phyloP scores from a whole-genome alignment of 352 stramenopile species.

The Globisporangium barbulae region DNA sequence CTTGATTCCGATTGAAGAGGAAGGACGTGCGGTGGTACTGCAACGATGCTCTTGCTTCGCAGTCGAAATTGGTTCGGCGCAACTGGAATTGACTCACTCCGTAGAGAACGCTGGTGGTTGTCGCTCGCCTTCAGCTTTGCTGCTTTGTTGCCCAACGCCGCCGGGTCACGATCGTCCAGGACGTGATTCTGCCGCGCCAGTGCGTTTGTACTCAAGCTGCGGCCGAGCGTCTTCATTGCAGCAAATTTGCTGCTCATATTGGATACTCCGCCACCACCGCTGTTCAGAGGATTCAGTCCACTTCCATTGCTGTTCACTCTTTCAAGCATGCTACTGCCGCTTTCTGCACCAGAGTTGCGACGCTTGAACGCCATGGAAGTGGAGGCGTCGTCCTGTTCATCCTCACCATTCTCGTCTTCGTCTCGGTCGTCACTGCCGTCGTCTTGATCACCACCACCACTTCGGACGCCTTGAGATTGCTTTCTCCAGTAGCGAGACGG shows the following conservation, averaged over 20 bases:
- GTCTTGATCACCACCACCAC: background rate
- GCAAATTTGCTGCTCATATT: constrained; percentile 2
- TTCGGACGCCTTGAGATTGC: background rate
- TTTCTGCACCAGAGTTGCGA: background rate
- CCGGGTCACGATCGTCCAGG: background rate
- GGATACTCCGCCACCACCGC: background rate
- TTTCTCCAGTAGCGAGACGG: background rate
- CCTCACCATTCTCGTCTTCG: constrained; percentile 1
- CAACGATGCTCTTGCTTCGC: constrained; percentile 10
- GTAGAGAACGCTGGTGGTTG: background rate
- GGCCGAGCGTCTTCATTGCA: constrained; percentile 9
- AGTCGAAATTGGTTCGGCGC: background rate
- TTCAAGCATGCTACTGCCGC: background rate
- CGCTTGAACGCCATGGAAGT: constrained; percentile 3
- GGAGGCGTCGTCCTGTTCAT: background rate
- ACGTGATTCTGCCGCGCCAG: background rate
- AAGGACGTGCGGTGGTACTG: background rate
- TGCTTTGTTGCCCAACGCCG: background rate
- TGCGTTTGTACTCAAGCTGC: constrained; percentile 11
- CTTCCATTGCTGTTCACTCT: background rate
- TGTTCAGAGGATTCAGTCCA: background rate
- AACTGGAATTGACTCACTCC: background rate
- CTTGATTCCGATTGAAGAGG: background rate
- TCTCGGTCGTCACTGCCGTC: constrained; percentile 1
- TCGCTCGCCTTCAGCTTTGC: background rate